Evolutionary conservation across 441 rosid genomes (phyloP).

Genomic region (Dalechampia spathulata): DNA sequence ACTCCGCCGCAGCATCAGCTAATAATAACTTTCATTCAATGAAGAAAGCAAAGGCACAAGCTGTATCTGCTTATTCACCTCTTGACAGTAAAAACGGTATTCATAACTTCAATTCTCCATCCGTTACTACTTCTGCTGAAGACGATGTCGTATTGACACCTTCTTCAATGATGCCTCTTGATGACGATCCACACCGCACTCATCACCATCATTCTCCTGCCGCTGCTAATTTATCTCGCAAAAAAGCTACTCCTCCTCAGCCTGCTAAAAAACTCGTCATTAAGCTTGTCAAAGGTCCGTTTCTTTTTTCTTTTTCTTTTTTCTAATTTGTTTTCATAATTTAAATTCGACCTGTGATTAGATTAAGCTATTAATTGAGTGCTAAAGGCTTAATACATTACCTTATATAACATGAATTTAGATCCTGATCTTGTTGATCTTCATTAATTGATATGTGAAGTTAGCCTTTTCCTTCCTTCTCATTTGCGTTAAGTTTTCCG

Average conservation of each 20-base stretch:
- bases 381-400: background rate
- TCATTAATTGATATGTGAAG: no score
- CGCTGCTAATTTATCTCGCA: conserved; percentile 87
- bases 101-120: conserved; percentile 30
- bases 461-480: no score
- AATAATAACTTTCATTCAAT: conserved; percentile 44
- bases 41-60: conserved; percentile 85
- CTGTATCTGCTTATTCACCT: conserved; percentile 43
- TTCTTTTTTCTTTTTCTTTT: background rate
- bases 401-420: background rate
- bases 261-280: conserved; percentile 93
- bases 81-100: conserved; percentile 62
- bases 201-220: no score
- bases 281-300: conserved; percentile 71
- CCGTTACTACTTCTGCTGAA: conserved; percentile 23
- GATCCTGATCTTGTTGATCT: conserved; percentile 13
- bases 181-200: conserved; percentile 54
- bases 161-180: no score
- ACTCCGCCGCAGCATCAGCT: conserved; percentile 17
- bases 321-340: no score
- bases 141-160: conserved; percentile 49
- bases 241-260: conserved; percentile 86
- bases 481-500: no score
- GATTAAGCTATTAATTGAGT: conserved; percentile 13
- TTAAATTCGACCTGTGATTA: conserved; percentile 11